phyloP scores from a whole-genome alignment of 2,329 filamentous ascomycete genomes.

The Fusarium phyllophilum region DNA sequence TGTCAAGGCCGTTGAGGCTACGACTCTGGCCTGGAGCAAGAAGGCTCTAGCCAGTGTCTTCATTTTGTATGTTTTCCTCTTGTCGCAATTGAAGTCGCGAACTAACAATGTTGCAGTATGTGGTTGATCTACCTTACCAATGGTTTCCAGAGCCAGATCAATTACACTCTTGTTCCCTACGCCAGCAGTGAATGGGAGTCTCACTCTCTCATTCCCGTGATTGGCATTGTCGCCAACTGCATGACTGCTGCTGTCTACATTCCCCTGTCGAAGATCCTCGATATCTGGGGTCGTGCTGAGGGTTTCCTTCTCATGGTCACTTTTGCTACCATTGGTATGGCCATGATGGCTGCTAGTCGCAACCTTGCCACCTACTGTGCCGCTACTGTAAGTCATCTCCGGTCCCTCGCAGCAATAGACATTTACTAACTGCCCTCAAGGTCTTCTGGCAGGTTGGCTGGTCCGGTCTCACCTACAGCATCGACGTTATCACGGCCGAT shows the following conservation, averaged over 20 bases:
- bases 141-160: slow-evolving; percentile 57
- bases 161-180: slow-evolving; percentile 55
- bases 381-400: slow-evolving; percentile 51
- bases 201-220: slow-evolving; percentile 64
- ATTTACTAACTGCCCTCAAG: slow-evolving; percentile 25
- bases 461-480: slow-evolving; percentile 69
- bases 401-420: accelerated
- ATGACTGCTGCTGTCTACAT: slow-evolving; percentile 70
- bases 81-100: not conserved
- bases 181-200: slow-evolving; percentile 62
- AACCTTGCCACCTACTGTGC: slow-evolving; percentile 58
- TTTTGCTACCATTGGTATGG: slow-evolving; percentile 61
- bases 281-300: slow-evolving; percentile 71
- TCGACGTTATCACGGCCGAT: slow-evolving; percentile 74
- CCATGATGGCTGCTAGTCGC: slow-evolving; percentile 70
- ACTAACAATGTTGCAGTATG: slow-evolving; percentile 44
- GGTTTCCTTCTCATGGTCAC: slow-evolving; percentile 65
- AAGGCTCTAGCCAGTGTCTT: slow-evolving; percentile 49
- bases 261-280: slow-evolving; percentile 69
- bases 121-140: slow-evolving; percentile 64
- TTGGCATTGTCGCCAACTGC: slow-evolving; percentile 62
- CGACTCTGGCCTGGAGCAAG: slow-evolving; percentile 55
- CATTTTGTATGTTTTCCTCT: slow-evolving; percentile 41
- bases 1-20: slow-evolving; percentile 54
- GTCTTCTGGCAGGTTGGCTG: slow-evolving; percentile 72